phyloP scores from a whole-genome alignment of 805 yeast species.

The Candida wancherniae region DNA sequence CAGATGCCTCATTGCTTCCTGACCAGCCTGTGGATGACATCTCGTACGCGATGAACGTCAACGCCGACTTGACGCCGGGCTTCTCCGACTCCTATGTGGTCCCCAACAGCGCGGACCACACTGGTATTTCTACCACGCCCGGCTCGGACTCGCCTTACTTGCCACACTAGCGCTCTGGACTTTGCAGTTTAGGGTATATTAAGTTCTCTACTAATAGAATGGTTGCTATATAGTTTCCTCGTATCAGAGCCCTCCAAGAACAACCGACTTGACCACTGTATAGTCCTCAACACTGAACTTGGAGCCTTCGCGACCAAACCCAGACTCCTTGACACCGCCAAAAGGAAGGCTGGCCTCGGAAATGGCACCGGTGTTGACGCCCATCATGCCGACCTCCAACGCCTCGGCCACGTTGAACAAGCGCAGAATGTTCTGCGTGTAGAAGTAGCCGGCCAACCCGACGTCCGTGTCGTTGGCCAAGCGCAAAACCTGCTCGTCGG shows the following conservation, averaged over 20 bases:
- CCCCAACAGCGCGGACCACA: constrained; percentile 1
- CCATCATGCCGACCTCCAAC: constrained; percentile 76
- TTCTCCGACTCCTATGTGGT: constrained; percentile 2
- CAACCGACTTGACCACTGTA: constrained; percentile 59
- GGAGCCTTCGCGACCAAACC: constrained; percentile 79
- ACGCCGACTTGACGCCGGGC: constrained; percentile 5
- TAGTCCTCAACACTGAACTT: constrained; percentile 74
- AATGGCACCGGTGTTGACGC: constrained; percentile 70
- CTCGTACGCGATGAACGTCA: constrained; percentile 6
- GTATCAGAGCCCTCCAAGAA: constrained; percentile 19
- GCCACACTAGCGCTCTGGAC: too few species aligned
- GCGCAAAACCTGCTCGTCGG: constrained; percentile 59
- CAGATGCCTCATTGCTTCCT: neutral
- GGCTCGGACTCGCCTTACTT: constrained; percentile 4
- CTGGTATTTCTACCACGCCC: too few species aligned
- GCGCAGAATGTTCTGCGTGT: constrained; percentile 49
- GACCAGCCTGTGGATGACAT: constrained; percentile 2
- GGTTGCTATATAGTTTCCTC: neutral
- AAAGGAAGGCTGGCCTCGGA: constrained; percentile 67
- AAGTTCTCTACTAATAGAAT: too few species aligned
- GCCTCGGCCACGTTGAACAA: constrained; percentile 61
- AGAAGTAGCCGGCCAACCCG: constrained; percentile 78
- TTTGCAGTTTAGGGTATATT: too few species aligned
- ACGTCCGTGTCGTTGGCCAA: constrained; percentile 64
- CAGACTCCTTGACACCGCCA: constrained; percentile 77